Evolutionary conservation across 2,329 filamentous ascomycete genomes (phyloP).

Genomic region (Passalora sequoiae): DNA sequence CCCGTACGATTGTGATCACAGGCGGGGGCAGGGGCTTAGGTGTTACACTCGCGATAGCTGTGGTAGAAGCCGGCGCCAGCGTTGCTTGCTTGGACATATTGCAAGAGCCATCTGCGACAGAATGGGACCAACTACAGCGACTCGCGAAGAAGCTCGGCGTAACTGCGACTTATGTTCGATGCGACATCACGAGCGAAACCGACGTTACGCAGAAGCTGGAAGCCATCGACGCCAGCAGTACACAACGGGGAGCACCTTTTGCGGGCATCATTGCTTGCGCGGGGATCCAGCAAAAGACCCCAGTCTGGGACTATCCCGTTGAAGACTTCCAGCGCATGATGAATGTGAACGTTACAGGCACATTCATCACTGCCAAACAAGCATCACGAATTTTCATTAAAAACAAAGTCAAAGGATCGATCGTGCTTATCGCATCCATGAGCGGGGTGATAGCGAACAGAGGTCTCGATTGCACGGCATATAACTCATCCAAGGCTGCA

Average conservation of each 20-base stretch:
- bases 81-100: slow-evolving; percentile 38
- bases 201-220: slow-evolving; percentile 48
- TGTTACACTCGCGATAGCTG: slow-evolving; percentile 28
- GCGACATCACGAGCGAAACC: slow-evolving; percentile 69
- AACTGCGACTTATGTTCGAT: slow-evolving; percentile 63
- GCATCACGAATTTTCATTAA: slow-evolving; percentile 32
- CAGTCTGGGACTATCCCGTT: slow-evolving; percentile 32
- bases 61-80: slow-evolving; percentile 28
- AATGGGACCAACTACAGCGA: slow-evolving; percentile 56
- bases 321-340: slow-evolving; percentile 34
- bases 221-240: slow-evolving; percentile 60
- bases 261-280: slow-evolving; percentile 36
- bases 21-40: slow-evolving; percentile 30
- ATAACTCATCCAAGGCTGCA: slow-evolving; percentile 54
- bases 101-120: slow-evolving; percentile 53
- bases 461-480: slow-evolving; percentile 45
- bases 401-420: slow-evolving; percentile 31
- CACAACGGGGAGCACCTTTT: slow-evolving; percentile 61
- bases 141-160: slow-evolving; percentile 58
- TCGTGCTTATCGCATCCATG: slow-evolving; percentile 39
- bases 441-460: slow-evolving; percentile 37
- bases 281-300: slow-evolving; percentile 26
- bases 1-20: slow-evolving; percentile 27
- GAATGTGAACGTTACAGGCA: slow-evolving; percentile 37
- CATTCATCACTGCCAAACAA: slow-evolving; percentile 34